Evolutionary conservation across 129 eudicot genomes (phyloP).

Genomic region (Helianthus tuberosus): DNA sequence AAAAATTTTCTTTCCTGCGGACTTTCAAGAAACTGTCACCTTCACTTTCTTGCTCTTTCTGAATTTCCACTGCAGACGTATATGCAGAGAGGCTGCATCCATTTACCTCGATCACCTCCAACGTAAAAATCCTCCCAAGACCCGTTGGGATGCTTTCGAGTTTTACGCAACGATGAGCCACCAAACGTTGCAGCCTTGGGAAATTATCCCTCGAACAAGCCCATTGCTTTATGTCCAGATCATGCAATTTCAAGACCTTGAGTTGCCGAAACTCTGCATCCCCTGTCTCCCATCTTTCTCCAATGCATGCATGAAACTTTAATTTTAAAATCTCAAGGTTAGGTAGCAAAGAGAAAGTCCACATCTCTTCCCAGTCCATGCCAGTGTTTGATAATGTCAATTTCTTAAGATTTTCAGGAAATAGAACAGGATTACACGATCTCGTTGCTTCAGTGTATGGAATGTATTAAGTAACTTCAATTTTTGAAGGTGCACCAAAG

Average conservation of each 20-base stretch:
- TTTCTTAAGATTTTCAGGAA: conserved; percentile 31
- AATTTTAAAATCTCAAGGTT: conserved; percentile 34
- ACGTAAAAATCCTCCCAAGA: conserved; percentile 22
- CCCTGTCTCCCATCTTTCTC: conserved; percentile 20
- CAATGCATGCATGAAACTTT: not conserved
- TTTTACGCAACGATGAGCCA: conserved; percentile 15
- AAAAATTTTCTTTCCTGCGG: not conserved
- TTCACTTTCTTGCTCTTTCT: conserved; percentile 8
- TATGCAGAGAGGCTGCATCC: not conserved
- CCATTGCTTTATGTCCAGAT: conserved; percentile 17
- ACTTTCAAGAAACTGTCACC: not conserved
- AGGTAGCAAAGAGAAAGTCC: not conserved
- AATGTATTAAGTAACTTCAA: conserved; percentile 27
- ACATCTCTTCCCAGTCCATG: conserved; percentile 31
- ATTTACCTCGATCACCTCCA: conserved; percentile 22
- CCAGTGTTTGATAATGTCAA: conserved; percentile 8
- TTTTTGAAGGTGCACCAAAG: conserved; percentile 32
- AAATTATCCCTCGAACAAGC: conserved; percentile 13
- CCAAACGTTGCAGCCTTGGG: conserved; percentile 22
- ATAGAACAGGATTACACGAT: conserved; percentile 6
- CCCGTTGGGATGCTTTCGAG: conserved; percentile 23
- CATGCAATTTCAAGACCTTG: conserved; percentile 29
- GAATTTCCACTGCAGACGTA: not conserved
- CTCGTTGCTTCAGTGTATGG: not conserved
- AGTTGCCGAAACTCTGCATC: conserved; percentile 16